Percentiles rank a stretch among this genome's conserved stretches.
Conservation (phyloP, 2,329 filamentous ascomycete genomes). For the Colletotrichum sublineola region DNA sequence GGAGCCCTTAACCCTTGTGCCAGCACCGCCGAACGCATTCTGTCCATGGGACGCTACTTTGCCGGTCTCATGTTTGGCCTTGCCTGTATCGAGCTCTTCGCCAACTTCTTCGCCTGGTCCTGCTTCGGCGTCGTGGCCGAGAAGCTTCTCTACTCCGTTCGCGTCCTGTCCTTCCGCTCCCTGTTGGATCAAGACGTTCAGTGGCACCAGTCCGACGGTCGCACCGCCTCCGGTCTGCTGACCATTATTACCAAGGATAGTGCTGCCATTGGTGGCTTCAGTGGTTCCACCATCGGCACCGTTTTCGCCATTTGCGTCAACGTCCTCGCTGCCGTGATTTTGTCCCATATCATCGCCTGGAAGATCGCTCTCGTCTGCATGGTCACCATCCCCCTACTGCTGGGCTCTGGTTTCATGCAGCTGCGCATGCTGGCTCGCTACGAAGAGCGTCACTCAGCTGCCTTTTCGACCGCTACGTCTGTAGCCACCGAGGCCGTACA, state of each 20-base stretch:
- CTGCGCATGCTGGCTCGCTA: slow-evolving; percentile 62
- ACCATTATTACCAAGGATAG: slow-evolving; percentile 69
- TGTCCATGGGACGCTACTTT: slow-evolving; percentile 64
- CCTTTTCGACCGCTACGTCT: slow-evolving; percentile 62
- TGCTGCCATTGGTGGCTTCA: slow-evolving; percentile 66
- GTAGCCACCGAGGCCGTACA: slow-evolving; percentile 64
- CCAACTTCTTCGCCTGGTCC: slow-evolving; percentile 69
- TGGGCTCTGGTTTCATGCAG: slow-evolving; percentile 68
- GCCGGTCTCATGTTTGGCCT: slow-evolving; percentile 72
- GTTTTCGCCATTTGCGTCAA: slow-evolving; percentile 67
- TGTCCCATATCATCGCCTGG: slow-evolving; percentile 70
- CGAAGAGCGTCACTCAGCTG: slow-evolving; percentile 61
- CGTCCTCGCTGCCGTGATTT: slow-evolving; percentile 64
- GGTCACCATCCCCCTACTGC: slow-evolving; percentile 64
- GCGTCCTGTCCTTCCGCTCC: slow-evolving; percentile 68
- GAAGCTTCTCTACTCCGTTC: slow-evolving; percentile 67
- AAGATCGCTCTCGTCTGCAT: slow-evolving; percentile 69
- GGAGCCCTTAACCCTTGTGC: slow-evolving; percentile 69
- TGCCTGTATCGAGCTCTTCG: slow-evolving; percentile 70
- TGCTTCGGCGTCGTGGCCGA: slow-evolving; percentile 70
- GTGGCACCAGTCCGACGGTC: slow-evolving; percentile 68
- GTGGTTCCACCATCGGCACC: slow-evolving; percentile 68
- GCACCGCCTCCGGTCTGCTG: slow-evolving; percentile 63
- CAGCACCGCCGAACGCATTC: slow-evolving; percentile 59
- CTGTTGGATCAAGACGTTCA: slow-evolving; percentile 69